A percentile compares a stretch with the other conserved stretches of the same genome.
Conservation (phyloP, 805 yeast species). For the Yarrowia sp. region DNA sequence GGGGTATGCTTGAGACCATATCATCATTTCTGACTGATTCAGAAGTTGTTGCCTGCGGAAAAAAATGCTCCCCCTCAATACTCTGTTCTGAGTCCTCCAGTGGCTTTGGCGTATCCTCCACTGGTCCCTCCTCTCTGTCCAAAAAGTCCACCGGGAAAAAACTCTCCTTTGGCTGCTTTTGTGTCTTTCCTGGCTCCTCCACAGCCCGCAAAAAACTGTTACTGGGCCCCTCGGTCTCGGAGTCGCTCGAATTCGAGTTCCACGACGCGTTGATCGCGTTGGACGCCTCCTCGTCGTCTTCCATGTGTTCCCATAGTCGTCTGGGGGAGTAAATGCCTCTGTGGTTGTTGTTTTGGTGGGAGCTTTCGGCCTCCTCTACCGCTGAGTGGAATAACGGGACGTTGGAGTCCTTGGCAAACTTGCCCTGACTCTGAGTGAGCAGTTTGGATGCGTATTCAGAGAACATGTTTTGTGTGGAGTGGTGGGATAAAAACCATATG, state of each 20-base stretch:
- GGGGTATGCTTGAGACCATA: constrained; percentile 11
- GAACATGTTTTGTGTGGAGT: constrained; percentile 31
- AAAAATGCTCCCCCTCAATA: constrained; percentile 11
- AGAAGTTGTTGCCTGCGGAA: background rate
- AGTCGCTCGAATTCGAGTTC: constrained; percentile 17
- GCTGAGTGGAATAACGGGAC: constrained; percentile 38
- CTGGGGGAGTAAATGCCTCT: constrained; percentile 19
- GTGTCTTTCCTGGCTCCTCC: background rate
- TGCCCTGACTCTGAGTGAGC: constrained; percentile 39
- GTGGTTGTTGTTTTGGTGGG: constrained; percentile 19
- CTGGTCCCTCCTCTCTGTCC: constrained; percentile 7
- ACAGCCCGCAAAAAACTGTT: constrained; percentile 22
- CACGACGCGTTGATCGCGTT: constrained; percentile 23
- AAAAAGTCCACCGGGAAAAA: constrained; percentile 20
- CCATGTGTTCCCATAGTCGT: constrained; percentile 20
- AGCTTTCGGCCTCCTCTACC: constrained; percentile 31
- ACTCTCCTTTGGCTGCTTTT: constrained; percentile 16
- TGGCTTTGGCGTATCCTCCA: background rate
- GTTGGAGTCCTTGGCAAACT: constrained; percentile 31
- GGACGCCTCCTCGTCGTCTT: constrained; percentile 23
- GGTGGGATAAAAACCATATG: background rate
- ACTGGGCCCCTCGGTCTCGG: constrained; percentile 13
- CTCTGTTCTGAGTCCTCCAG: constrained; percentile 16
- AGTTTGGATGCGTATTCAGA: constrained; percentile 41
- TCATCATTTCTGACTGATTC: constrained; percentile 18